Evolutionary conservation across 83 land plant genomes (phyloP).

Genomic region (Larix sibirica): DNA sequence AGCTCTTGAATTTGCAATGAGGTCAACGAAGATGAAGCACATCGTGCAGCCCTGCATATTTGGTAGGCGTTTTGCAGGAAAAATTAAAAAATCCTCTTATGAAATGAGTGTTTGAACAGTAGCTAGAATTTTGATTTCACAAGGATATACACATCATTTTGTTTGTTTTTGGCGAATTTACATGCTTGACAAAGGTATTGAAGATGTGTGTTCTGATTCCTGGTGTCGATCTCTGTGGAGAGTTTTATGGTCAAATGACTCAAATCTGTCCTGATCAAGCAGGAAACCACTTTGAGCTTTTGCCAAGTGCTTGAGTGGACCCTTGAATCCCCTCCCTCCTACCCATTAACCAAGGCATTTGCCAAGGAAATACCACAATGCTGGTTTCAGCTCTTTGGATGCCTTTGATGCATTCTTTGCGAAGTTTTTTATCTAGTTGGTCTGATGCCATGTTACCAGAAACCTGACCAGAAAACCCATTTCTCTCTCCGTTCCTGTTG

Average conservation of each 20-base stretch:
- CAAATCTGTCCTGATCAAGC: not conserved
- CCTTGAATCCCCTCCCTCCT: no score
- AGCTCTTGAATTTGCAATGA: slow-evolving; percentile 5
- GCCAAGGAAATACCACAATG: not conserved
- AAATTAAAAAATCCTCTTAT: not conserved
- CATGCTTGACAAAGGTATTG: not conserved
- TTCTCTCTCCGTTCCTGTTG: not conserved
- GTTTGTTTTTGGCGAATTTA: not conserved
- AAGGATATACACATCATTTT: not conserved
- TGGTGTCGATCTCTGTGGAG: no score
- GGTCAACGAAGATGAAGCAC: slow-evolving; percentile 8
- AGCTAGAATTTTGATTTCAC: not conserved
- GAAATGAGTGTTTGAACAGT: not conserved
- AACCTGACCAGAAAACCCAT: no score
- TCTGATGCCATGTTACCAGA: not conserved
- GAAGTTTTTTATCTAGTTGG: not conserved
- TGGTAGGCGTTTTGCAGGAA: not conserved
- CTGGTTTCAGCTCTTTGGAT: not conserved
- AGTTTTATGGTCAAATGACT: not conserved
- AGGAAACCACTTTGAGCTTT: not conserved
- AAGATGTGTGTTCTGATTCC: not conserved
- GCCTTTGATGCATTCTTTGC: not conserved
- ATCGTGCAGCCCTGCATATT: slow-evolving; percentile 15
- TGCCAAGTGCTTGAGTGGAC: not conserved
- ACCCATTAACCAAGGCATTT: not conserved